These are phyloP conservation scores for Cadophora luteo-olivacea DNA, from an alignment of 2,329 filamentous ascomycete species.

Conservation along the genomic window DNA sequence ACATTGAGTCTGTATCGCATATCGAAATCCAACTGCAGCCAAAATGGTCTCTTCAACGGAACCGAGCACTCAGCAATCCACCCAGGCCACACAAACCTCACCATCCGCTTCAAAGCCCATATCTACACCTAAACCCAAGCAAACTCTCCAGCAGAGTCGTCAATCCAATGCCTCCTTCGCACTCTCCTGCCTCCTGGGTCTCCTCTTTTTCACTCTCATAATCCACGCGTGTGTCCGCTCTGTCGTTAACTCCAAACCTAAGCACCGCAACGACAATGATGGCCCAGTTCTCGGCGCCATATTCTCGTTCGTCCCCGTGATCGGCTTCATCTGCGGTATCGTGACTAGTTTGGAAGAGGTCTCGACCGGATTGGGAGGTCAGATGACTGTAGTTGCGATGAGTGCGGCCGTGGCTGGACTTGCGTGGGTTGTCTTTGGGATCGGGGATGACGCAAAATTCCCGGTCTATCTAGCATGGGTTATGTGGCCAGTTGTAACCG, in stretches of 20 bases:
- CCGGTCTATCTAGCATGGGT: not conserved
- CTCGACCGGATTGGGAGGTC: not conserved
- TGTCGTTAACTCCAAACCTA: not conserved
- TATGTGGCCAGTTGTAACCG: not conserved
- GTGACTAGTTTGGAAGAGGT: not conserved
- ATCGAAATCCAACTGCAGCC: not conserved
- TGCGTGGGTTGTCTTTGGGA: not conserved
- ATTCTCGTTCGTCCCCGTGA: not conserved
- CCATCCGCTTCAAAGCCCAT: not conserved
- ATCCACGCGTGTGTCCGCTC: not conserved
- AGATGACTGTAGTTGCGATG: not conserved
- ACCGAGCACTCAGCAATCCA: not conserved
- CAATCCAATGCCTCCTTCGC: not conserved
- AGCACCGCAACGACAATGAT: not conserved
- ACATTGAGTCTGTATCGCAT: too few relatives aligned
- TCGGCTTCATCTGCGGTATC: not conserved
- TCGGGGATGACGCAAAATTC: not conserved
- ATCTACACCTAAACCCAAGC: not conserved
- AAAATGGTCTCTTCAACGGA: not conserved
- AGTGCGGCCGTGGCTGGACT: not conserved
- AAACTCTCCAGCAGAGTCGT: not conserved
- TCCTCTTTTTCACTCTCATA: slow-evolving; percentile 2
- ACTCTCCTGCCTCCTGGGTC: not conserved
- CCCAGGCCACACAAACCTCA: not conserved
- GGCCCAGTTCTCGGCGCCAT: not conserved